Evolutionary conservation across 257 asterid genomes (phyloP), one percentile per base, ranked within the genome.

Genomic region (Oldenlandia corymbosa): DNA sequence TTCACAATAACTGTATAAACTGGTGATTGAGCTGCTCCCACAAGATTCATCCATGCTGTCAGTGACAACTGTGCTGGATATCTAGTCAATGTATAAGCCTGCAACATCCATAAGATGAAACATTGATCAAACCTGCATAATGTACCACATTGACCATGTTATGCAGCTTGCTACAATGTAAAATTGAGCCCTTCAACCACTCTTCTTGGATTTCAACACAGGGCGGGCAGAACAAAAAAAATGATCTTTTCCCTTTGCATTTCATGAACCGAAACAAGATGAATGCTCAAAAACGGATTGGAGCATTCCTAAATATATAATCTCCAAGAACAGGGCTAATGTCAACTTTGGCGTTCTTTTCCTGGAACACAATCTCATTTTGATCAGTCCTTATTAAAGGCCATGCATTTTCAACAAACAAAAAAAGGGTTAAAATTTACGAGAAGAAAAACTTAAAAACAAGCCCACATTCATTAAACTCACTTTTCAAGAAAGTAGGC

Each of bases 11-110:
- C 80, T 36, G 95, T 78, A 71, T 70, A 88, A 18, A 76, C 68
- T 24, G 86, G 95, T 26, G 96, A 86, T 78, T 88, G 96, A 63
- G 90, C 84, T 53, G 88, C 95, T 64, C 95, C 96, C 20, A 84
- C 82, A 65, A 84, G 63, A 55, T 68, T 88, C 86, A 86, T 86
- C 95, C 93, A 88, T 30, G 91, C 73, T 0, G 93, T 60, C 60
- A 86, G 68, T 6, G 96, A 88, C 60, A 88, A 82, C 71, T 84
- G 95, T 36, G 88, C 90, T 51, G 95, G 95, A 75, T 80, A 86
- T 43, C 95, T 73, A 73, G 64, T 84, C 81, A 84, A 66, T 27
- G 93, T 79, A 54, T 66, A 78, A 23, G 93, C 93, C 93, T 86
- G 78, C 63, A 67, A 30, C 8, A 67, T 61, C 31, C 30, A 2